phyloP scores from a whole-genome alignment of 306 rosid species.

The Pachyrhizus erosus region DNA sequence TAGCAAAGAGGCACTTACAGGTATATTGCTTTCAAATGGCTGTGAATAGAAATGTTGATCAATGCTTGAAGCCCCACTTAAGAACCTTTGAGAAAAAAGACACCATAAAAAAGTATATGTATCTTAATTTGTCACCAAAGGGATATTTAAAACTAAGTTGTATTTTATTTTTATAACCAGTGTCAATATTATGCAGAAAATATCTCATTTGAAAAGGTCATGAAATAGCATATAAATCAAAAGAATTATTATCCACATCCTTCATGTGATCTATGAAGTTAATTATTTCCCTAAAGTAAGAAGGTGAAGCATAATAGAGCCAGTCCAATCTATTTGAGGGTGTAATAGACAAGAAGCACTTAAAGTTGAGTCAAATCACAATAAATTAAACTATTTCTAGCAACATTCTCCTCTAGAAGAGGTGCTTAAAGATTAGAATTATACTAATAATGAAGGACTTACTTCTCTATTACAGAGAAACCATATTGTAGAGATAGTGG shows the following conservation, averaged over 20 bases:
- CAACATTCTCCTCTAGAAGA: not conserved
- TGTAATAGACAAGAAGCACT: not conserved
- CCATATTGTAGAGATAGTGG: conserved; percentile 92
- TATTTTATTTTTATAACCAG: not conserved
- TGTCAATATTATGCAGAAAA: not conserved
- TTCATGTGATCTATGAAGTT: conserved; percentile 12
- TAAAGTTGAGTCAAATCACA: conserved; percentile 15
- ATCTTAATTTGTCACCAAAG: not conserved
- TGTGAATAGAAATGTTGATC: conserved; percentile 78
- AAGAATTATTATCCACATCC: conserved; percentile 3
- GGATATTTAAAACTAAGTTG: conserved; percentile 4
- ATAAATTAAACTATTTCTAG: not conserved
- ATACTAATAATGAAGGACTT: conserved; percentile 42
- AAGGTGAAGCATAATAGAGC: conserved; percentile 14
- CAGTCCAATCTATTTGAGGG: conserved; percentile 12
- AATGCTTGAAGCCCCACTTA: conserved; percentile 84
- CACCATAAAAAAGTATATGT: not conserved
- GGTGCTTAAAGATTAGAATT: conserved; percentile 1
- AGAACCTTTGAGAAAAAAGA: conserved; percentile 53
- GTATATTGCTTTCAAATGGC: conserved; percentile 74
- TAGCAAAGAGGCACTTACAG: conserved; percentile 57
- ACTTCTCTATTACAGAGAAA: conserved; percentile 78
- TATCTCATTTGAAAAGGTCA: not conserved
- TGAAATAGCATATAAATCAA: not conserved
- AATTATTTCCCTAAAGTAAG: not conserved